These are phyloP conservation scores for Hypoxylon intermedium DNA, from an alignment of 495 filamentous ascomycete species.

Conservation along the genomic window DNA sequence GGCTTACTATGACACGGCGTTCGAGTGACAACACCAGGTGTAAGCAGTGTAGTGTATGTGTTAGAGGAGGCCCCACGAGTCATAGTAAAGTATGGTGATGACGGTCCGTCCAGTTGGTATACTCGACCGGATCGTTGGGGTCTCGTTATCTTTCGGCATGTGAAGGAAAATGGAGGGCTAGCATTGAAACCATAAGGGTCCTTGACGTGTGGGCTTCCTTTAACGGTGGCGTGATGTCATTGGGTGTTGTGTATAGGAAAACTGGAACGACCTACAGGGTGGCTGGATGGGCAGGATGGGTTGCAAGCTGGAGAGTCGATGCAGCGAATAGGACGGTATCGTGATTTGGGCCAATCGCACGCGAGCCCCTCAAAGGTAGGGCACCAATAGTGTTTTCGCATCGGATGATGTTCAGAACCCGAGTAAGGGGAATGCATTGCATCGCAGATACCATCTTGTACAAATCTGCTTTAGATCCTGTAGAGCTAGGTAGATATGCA, in stretches of 20 bases:
- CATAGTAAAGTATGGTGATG: slow-evolving; percentile 34
- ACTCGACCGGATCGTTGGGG: slow-evolving; percentile 20
- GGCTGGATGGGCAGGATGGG: slow-evolving; percentile 21
- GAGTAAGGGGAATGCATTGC: slow-evolving; percentile 19
- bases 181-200: slow-evolving; percentile 30
- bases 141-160: slow-evolving; percentile 31
- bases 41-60: slow-evolving; percentile 24
- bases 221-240: slow-evolving; percentile 25
- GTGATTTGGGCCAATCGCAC: slow-evolving; percentile 14
- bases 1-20: slow-evolving; percentile 29
- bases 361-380: neutral
- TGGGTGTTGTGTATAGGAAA: slow-evolving; percentile 4
- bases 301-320: slow-evolving; percentile 11
- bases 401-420: slow-evolving; percentile 40
- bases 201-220: slow-evolving; percentile 22
- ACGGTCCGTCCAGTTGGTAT: slow-evolving; percentile 23
- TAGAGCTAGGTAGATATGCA: neutral
- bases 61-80: slow-evolving; percentile 14
- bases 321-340: slow-evolving; percentile 9
- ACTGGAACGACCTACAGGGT: too few species aligned
- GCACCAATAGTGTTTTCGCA: slow-evolving; percentile 20
- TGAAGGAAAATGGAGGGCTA: slow-evolving; percentile 19
- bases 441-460: slow-evolving; percentile 2
- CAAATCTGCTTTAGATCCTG: neutral
- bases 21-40: slow-evolving; percentile 13